These are phyloP conservation scores for Ganoderma sp. DNA, from an alignment of 1,284 basidiomycete species.

Conservation along the genomic window DNA sequence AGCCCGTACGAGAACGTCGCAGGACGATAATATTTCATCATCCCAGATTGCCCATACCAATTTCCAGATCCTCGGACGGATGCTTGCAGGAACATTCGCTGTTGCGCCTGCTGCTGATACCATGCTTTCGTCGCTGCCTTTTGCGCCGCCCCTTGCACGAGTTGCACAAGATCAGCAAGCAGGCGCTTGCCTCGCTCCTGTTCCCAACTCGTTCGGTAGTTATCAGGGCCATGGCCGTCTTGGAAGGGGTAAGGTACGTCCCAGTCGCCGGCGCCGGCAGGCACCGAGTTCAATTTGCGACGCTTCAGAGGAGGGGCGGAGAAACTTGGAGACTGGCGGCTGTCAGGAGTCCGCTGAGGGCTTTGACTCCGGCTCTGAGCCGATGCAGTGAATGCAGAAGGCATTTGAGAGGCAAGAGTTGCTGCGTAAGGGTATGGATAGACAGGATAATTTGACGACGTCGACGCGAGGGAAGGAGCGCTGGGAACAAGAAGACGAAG, in stretches of 20 bases:
- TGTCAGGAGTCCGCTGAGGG: neutral
- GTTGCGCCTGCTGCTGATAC: conserved; percentile 28
- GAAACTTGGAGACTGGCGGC: conserved; percentile 9
- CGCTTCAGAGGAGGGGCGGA: conserved; percentile 52
- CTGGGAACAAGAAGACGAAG: conserved; percentile 49
- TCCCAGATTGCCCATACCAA: conserved; percentile 9
- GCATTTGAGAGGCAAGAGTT: neutral
- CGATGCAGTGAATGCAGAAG: neutral
- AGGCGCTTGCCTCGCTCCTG: conserved; percentile 64
- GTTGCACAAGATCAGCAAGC: conserved; percentile 60
- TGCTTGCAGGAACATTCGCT: neutral
- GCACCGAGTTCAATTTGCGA: conserved; percentile 67
- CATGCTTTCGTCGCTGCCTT: conserved; percentile 40
- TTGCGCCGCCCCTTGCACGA: conserved; percentile 60
- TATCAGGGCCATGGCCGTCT: conserved; percentile 67
- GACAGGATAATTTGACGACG: conserved; percentile 22
- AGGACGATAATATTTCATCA: conserved; percentile 44
- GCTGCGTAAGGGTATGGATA: conserved; percentile 19
- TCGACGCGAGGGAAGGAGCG: conserved; percentile 25
- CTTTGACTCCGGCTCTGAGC: conserved; percentile 9
- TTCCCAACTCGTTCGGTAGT: conserved; percentile 67
- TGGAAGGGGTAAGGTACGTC: conserved; percentile 78
- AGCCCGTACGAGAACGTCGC: conserved; percentile 38
- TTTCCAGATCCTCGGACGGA: neutral
- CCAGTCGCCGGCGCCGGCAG: conserved; percentile 80